A percentile compares a stretch with the other conserved stretches of the same genome.
phyloP scores from a whole-genome alignment of 208 protist species.

The Trypanosoma scelopori region DNA sequence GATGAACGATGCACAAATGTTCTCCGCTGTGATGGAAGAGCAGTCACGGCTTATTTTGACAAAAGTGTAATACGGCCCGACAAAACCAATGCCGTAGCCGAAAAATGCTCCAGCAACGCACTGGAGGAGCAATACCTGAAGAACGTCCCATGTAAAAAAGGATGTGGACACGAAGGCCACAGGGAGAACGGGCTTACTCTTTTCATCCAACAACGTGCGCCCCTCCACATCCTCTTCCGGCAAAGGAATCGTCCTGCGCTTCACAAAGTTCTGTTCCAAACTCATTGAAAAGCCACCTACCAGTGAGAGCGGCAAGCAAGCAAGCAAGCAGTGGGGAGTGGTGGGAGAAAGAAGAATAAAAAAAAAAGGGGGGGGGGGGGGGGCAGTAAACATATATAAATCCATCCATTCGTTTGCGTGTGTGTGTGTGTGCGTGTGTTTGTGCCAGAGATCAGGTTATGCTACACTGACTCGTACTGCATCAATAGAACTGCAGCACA shows the following conservation, averaged over 20 bases:
- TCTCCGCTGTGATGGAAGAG: not conserved
- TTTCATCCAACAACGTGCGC: not conserved
- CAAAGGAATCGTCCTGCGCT: not conserved
- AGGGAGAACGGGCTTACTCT: not conserved
- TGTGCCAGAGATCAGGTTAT: too few species aligned
- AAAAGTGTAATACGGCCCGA: conserved; percentile 28
- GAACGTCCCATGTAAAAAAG: conserved; percentile 25
- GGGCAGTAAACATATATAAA: not conserved
- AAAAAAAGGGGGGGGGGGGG: not conserved
- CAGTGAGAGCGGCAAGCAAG: not conserved
- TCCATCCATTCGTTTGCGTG: too few species aligned
- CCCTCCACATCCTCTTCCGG: not conserved
- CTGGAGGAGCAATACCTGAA: conserved; percentile 24
- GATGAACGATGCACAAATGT: conserved; percentile 6
- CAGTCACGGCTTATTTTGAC: conserved; percentile 18
- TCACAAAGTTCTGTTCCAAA: not conserved
- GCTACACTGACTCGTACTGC: too few species aligned
- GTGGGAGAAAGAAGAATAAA: not conserved
- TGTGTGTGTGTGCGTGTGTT: too few species aligned
- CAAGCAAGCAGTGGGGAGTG: not conserved
- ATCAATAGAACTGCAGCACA: too few species aligned
- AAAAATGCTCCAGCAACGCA: conserved; percentile 23
- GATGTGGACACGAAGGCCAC: not conserved
- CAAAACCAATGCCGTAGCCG: conserved; percentile 25
- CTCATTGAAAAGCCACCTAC: not conserved